Evolutionary conservation across 805 yeast species (phyloP), one percentile per base, ranked within the genome.

Genomic region (Kluyveromyces starmeri): DNA sequence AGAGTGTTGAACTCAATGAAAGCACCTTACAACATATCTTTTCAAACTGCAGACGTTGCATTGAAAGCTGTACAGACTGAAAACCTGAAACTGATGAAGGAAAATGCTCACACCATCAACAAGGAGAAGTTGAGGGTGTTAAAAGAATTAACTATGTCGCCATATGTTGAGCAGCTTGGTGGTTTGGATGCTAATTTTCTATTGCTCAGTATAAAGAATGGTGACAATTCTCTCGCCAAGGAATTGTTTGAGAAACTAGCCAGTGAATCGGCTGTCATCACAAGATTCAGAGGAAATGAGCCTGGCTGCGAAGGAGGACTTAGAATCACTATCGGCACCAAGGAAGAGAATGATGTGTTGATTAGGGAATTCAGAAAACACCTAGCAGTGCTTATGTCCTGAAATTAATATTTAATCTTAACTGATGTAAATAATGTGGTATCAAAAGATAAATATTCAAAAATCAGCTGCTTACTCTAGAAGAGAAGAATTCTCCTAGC

Each of bases 21-120:
- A 55, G 95, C 94, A 23, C 98, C 98, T 2, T 92, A 92, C 61
- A 92, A 89, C 57, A 83, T 92, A 38, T 83, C 95, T 7, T 71
- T 85, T 9, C 64, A 82, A 44, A 77, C 97, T 1, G 67, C 96
- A 4, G 71, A 72, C 36, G 63, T 85, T 27, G 96, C 95, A 0
- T 39, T 66, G 17, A 70, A 88, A 41, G 94, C 96, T 2, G 71
- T 89, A 5, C 62, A 70, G 5, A 50, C 65, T 3, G 68, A 66
- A 8, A 79, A 84, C 20, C 53, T 88, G 31, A 51, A 53, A 4
- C 51, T 59, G 16, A 83, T 88, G 94, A 63, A 71, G 48, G 38
- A 48, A 2, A 68, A 65, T 33, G 80, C 79, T 11, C 53, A 48
- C 0, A 51, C 50, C 7, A 73, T 86, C 31, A 64, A 62, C 10